These are phyloP conservation scores for Monosporascus sp. DNA, from an alignment of 2,329 filamentous ascomycete species.

Conservation along the genomic window DNA sequence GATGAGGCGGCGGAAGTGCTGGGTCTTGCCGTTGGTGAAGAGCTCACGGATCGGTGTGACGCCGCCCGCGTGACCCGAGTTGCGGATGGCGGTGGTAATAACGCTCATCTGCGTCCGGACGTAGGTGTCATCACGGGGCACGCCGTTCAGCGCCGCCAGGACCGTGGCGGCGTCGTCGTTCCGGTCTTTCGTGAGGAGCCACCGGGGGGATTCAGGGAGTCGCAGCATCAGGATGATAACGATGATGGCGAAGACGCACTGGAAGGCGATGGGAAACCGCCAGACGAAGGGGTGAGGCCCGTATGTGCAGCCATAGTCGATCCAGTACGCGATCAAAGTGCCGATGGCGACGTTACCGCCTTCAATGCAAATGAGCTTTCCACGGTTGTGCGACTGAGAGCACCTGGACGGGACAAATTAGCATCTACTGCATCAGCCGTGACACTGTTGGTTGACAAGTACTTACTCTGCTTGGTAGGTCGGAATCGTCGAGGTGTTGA, in stretches of 20 bases:
- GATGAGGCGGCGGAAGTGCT: conserved; percentile 59
- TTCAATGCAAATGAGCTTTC: conserved; percentile 55
- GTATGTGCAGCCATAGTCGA: conserved; percentile 34
- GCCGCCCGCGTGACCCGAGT: conserved; percentile 25
- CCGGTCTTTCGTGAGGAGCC: conserved; percentile 37
- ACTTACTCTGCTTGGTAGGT: conserved; percentile 34
- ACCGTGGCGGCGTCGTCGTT: conserved; percentile 47
- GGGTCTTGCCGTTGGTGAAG: conserved; percentile 56
- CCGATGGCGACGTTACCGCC: conserved; percentile 37
- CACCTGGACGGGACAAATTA: conserved; percentile 24
- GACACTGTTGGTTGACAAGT: background rate
- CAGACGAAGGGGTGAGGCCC: conserved; percentile 29
- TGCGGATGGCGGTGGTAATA: conserved; percentile 26
- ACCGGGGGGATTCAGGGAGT: conserved; percentile 51
- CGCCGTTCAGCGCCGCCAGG: conserved; percentile 49
- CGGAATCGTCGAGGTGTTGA: conserved; percentile 42
- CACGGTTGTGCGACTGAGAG: conserved; percentile 47
- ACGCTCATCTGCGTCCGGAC: conserved; percentile 43
- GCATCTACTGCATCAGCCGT: background rate
- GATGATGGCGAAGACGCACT: conserved; percentile 39
- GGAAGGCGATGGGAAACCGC: conserved; percentile 36
- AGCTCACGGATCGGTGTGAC: conserved; percentile 35
- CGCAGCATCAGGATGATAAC: conserved; percentile 33
- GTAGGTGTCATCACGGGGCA: conserved; percentile 38
- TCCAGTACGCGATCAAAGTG: conserved; percentile 38